Evolutionary conservation across 2,329 filamentous ascomycete species (phyloP).

Genomic region (Colletotrichum abscissum): DNA sequence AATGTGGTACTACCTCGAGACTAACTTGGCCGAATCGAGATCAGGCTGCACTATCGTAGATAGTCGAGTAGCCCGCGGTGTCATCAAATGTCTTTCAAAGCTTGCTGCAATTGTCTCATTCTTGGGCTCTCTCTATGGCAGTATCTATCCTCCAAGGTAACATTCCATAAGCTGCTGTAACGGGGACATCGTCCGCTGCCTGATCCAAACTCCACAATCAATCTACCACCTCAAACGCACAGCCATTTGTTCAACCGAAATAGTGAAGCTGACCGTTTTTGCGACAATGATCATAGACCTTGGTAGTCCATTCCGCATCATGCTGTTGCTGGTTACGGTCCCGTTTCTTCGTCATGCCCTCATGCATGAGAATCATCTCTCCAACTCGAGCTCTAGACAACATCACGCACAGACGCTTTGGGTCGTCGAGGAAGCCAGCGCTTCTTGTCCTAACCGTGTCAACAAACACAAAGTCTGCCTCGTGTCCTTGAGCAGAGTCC

Average conservation of each 20-base stretch:
- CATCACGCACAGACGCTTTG: slow-evolving; percentile 57
- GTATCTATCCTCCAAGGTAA: neutral
- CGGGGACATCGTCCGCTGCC: neutral
- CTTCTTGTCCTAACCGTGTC: slow-evolving; percentile 56
- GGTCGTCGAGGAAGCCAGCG: slow-evolving; percentile 55
- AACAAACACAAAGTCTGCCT: slow-evolving; percentile 60
- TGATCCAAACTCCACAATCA: neutral
- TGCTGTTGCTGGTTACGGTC: neutral
- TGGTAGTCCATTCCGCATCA: slow-evolving; percentile 25
- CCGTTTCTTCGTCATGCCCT: slow-evolving; percentile 43
- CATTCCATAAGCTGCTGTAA: neutral
- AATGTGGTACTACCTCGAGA: neutral
- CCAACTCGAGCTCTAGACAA: slow-evolving; percentile 57
- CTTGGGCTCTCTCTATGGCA: neutral
- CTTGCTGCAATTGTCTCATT: neutral
- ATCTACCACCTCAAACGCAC: neutral
- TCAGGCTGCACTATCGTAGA: neutral
- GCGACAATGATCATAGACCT: slow-evolving; percentile 24
- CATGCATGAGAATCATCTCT: slow-evolving; percentile 58
- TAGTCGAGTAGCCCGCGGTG: neutral
- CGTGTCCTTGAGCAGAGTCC: slow-evolving; percentile 58
- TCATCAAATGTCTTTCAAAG: neutral
- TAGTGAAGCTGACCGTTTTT: slow-evolving; percentile 5
- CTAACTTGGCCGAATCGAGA: neutral
- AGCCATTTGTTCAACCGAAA: neutral